Evolutionary conservation across 1,284 basidiomycete species (phyloP), one percentile per base, ranked within the genome.

Genomic region (Melampsora larici-populina): DNA sequence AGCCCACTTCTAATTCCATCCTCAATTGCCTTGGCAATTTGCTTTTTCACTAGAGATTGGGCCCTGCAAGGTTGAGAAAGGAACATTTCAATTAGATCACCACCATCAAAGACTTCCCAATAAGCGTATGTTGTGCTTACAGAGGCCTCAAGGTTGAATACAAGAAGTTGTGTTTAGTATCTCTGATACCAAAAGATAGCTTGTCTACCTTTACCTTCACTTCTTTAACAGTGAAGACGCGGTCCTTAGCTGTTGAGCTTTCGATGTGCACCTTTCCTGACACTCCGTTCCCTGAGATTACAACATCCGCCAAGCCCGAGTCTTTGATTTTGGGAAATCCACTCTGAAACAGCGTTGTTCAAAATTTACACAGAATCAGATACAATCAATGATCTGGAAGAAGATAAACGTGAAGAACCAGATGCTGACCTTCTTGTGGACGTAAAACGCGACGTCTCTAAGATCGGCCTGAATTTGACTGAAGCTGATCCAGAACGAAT

Each of bases 401-500:
- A 43, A n/a, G 15, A 49, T 29, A 48, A 40, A 15, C 21, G 29
- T 48, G 29, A 43, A 43, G 13, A 43, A 1, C 1, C 11, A 13
- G 11, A 26, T 46, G 33, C 72, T 9, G 24, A 75, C 64, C 81
- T 83, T 83, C 79, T 83, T 83, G 72, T 81, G 80, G 79, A 82
- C 81, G 75, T 91, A 93, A 84, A 97, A 96, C 17, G 91, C 90
- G 26, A 97, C 92, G 81, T 97, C 94, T 55, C 91, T 88, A 87
- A 97, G 90, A 82, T 96, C 94, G n/a, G 91, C 90, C 84, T 98
- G 95, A 82, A 97, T 92, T 84, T 98, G 94, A 36, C 87, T 86
- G 40, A 77, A 77, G 26, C 66, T 77, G 31, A 77, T 77, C 67
- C 66, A 69, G 40, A 77, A 77, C n/a, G 74, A 77, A 43, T 77